Evolutionary conservation across 257 asterid genomes (phyloP).

Genomic region (Forsythia suspensa): DNA sequence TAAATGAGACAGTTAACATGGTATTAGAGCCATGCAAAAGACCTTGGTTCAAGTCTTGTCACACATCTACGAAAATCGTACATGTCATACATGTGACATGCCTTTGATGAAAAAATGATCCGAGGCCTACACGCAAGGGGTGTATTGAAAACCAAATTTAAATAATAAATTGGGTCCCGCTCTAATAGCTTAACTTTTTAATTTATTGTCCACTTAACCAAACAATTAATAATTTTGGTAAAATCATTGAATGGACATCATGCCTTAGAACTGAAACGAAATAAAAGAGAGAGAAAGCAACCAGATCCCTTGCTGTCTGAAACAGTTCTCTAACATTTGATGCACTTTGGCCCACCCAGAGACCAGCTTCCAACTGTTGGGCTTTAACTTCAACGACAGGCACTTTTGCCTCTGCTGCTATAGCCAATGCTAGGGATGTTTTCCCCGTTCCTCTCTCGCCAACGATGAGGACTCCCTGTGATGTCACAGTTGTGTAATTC

Average conservation of each 20-base stretch:
- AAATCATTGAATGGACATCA: conserved; percentile 11
- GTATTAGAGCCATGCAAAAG: not conserved
- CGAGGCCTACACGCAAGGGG: not conserved
- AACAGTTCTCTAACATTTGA: conserved; percentile 93
- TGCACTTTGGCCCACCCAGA: conserved; percentile 99
- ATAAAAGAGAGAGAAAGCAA: conserved; percentile 30
- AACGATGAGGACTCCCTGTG: conserved; percentile 94
- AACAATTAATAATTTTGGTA: not conserved
- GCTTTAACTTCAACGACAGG: conserved; percentile 94
- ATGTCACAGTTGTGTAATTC: conserved; percentile 26
- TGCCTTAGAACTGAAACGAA: conserved; percentile 17
- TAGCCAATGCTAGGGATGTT: conserved; percentile 93
- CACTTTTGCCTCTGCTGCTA: conserved; percentile 97
- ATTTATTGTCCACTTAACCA: not conserved
- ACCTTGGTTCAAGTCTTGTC: not conserved
- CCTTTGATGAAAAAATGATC: not conserved
- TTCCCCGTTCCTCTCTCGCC: conserved; percentile 99
- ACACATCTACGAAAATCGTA: not conserved
- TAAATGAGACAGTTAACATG: not conserved
- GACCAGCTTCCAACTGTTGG: conserved; percentile 89
- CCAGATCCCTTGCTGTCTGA: conserved; percentile 99
- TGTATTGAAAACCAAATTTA: not conserved
- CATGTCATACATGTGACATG: not conserved
- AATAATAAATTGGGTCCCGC: not conserved
- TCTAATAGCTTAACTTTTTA: not conserved